Evolutionary conservation across 441 rosid species (phyloP), one percentile per base, ranked within the genome.

Genomic region (Hura crepitans): DNA sequence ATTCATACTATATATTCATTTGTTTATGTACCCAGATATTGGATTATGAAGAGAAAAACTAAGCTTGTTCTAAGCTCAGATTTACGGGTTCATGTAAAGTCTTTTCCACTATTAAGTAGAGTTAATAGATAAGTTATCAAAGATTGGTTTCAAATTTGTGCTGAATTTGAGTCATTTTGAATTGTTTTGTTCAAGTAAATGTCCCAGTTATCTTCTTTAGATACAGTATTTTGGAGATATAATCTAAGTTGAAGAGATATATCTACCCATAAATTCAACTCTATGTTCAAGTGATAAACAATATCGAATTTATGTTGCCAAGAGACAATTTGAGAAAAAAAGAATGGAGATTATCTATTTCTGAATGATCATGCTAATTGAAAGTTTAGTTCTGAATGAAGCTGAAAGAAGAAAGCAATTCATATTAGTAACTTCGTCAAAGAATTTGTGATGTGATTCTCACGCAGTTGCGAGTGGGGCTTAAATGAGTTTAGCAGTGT

Each of bases 401-500:
- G 15, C 45, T 50, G 8, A 20, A 33, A 50, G 31, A 2, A 15
- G 7, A 18, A 66, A 55, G 46, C 6, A 39, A 18, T 23, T 55
- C 33, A 15, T 23, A 6, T 23, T 11, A 15, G 15, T 13, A 15
- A 66, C 70, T 54, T 59, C 43, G 17, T 25, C n/a, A 27, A 27
- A 37, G 54, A 33, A 55, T 37, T 43, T 37, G 31, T n/a, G 37
- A 58, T 15, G 25, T 37, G 25, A 10, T 37, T 66, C 59, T 12
- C 43, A 50, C 69, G 18, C 49, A 49, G 47, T 65, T 49, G 57
- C 1, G 27, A 49, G 30, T 4, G 20, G 23, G 27, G 17, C 47
- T 66, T 35, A 35, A 31, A 66, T 14, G 60, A 33, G 31, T 35
- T 53, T 45, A 53, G 37, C 37, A 27, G 56, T n/a, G 22, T 66